Evolutionary conservation across 305 asterid genomes (phyloP).

Genomic region (Rubia balearica): DNA sequence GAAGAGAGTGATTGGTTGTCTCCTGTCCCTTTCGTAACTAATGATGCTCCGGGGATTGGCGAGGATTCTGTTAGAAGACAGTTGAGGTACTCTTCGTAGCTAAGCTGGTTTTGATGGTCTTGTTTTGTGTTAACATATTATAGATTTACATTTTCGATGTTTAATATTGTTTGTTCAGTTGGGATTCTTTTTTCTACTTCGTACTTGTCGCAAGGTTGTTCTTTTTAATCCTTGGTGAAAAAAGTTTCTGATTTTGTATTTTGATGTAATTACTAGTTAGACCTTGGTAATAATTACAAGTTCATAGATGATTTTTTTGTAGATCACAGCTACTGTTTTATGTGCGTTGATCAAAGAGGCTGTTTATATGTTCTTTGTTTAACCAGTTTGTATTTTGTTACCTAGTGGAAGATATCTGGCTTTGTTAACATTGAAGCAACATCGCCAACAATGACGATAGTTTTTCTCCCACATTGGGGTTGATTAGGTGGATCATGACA

Average conservation of each 20-base stretch:
- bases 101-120: not conserved
- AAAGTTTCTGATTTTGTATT: not conserved
- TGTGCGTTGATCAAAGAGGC: not conserved
- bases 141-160: not conserved
- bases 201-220: not conserved
- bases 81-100: constrained; percentile 44
- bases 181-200: not conserved
- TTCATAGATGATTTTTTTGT: not conserved
- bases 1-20: constrained; percentile 88
- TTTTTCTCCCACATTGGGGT: too few relatives aligned
- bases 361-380: not conserved
- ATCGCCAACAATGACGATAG: too few relatives aligned
- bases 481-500: not conserved
- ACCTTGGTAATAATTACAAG: not conserved
- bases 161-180: not conserved
- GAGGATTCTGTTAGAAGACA: constrained; percentile 77
- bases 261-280: not conserved
- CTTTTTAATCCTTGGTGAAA: not conserved
- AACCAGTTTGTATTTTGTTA: not conserved
- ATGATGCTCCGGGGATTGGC: constrained; percentile 18
- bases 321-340: not conserved
- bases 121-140: not conserved
- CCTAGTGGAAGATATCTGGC: not conserved
- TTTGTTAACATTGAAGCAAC: not conserved
- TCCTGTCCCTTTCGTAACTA: constrained; percentile 51